phyloP scores from a whole-genome alignment of 352 stramenopile genomes.

The Pythium rhizo-oryzae region DNA sequence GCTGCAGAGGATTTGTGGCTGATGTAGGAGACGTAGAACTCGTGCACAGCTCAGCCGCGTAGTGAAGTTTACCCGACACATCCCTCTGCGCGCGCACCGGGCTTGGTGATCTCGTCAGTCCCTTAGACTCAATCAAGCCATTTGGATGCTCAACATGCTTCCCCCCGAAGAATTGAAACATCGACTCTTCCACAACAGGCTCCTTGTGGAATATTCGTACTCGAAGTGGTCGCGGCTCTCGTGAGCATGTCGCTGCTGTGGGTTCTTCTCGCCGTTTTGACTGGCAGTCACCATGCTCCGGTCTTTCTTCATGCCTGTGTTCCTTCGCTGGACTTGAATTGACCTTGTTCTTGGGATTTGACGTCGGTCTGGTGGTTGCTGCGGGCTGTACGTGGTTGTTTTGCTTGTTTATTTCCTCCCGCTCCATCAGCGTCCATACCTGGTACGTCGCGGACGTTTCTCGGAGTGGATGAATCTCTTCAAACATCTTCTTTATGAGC shows the following conservation, averaged over 20 bases:
- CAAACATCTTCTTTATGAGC: slow-evolving; percentile 53
- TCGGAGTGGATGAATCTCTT: slow-evolving; percentile 41
- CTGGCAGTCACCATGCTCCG: background rate
- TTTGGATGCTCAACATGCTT: background rate
- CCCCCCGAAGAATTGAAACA: background rate
- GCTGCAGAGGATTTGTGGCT: too few species aligned
- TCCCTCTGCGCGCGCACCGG: too few species aligned
- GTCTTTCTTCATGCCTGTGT: background rate
- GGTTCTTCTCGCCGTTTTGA: background rate
- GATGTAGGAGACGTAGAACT: too few species aligned
- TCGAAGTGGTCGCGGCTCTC: background rate
- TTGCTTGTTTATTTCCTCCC: background rate
- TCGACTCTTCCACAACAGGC: background rate
- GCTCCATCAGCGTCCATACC: slow-evolving; percentile 41
- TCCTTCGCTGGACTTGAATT: background rate
- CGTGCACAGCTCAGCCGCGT: too few species aligned
- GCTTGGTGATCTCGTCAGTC: too few species aligned
- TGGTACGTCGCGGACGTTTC: slow-evolving; percentile 36
- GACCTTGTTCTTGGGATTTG: background rate
- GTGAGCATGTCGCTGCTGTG: background rate
- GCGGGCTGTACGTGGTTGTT: background rate
- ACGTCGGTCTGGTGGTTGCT: too few species aligned
- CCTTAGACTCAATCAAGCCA: too few species aligned
- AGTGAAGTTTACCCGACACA: too few species aligned
- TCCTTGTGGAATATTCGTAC: background rate